phyloP scores from a whole-genome alignment of 2,329 filamentous ascomycete species.

The Lachnellula cervina region DNA sequence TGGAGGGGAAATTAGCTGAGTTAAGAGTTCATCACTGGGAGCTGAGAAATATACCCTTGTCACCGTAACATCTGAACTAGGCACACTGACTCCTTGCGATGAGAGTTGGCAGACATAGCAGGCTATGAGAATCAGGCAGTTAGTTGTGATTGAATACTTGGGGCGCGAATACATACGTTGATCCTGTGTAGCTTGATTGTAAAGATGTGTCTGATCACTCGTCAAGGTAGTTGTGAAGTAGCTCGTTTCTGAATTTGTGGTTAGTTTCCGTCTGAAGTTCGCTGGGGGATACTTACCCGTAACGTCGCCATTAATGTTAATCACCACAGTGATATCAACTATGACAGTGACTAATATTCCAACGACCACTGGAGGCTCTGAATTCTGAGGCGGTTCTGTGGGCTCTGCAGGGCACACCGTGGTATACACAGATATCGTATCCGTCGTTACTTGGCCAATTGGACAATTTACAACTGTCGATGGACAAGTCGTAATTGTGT shows the following conservation, averaged over 20 bases:
- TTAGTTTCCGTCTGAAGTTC: not conserved
- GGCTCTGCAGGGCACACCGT: conserved; percentile 13
- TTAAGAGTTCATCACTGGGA: not conserved
- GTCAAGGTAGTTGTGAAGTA: conserved; percentile 9
- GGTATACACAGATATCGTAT: conserved; percentile 20
- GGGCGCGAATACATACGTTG: conserved; percentile 2
- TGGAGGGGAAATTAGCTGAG: not conserved
- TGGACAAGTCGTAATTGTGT: conserved; percentile 10
- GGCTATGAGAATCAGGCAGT: not conserved
- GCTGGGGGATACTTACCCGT: not conserved
- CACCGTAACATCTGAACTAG: conserved; percentile 9
- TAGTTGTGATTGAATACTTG: not conserved
- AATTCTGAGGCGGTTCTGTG: not conserved
- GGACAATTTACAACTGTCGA: conserved; percentile 5
- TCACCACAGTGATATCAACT: conserved; percentile 6
- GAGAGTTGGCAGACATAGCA: conserved; percentile 10
- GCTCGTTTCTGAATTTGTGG: conserved; percentile 1
- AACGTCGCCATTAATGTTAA: not conserved
- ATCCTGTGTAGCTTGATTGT: not conserved
- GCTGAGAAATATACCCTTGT: conserved; percentile 1
- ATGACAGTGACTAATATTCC: conserved; percentile 8
- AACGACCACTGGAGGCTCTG: not conserved
- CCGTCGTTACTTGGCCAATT: conserved; percentile 26
- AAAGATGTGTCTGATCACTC: conserved; percentile 1
- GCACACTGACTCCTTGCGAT: conserved; percentile 3